phyloP scores from a whole-genome alignment of 495 filamentous ascomycete genomes.

The Tetracladium setigerum region DNA sequence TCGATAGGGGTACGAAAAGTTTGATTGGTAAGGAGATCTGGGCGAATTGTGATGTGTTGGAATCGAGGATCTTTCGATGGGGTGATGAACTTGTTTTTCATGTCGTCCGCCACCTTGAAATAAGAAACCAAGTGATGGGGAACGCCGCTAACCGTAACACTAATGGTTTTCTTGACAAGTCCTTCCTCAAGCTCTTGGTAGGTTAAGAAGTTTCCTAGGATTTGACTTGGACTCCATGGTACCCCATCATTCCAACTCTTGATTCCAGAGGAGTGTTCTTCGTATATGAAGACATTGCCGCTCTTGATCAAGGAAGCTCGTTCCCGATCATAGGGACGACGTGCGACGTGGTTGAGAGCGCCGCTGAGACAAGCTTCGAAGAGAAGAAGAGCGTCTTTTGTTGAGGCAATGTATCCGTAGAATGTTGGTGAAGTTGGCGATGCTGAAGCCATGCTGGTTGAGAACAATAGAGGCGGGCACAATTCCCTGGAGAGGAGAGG shows the following conservation, averaged over 20 bases:
- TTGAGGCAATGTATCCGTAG: conserved; percentile 57
- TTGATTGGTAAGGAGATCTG: conserved; percentile 53
- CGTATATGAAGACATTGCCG: conserved; percentile 84
- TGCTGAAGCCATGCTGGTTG: conserved; percentile 15
- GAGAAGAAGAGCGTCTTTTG: conserved; percentile 65
- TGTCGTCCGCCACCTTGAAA: conserved; percentile 72
- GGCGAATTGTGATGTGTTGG: conserved; percentile 47
- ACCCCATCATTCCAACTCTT: conserved; percentile 92
- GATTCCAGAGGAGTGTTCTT: conserved; percentile 80
- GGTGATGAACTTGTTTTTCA: conserved; percentile 47
- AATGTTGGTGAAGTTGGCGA: conserved; percentile 41
- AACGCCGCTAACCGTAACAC: conserved; percentile 58
- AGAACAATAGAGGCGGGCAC: no score
- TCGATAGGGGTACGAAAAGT: conserved; percentile 66
- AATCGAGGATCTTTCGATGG: conserved; percentile 51
- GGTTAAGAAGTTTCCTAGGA: conserved; percentile 79
- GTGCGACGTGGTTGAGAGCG: conserved; percentile 60
- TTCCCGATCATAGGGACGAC: conserved; percentile 81
- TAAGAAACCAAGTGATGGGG: conserved; percentile 84
- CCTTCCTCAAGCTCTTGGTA: conserved; percentile 81
- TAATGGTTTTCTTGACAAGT: conserved; percentile 88
- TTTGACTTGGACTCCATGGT: conserved; percentile 85
- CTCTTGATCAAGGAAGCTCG: conserved; percentile 65
- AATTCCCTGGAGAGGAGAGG: no score
- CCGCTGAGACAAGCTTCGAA: conserved; percentile 71